Evolutionary conservation across 169 alveolate species (phyloP), one percentile per base, ranked within the genome.

Genomic region (Cryptosporidium parvum): DNA sequence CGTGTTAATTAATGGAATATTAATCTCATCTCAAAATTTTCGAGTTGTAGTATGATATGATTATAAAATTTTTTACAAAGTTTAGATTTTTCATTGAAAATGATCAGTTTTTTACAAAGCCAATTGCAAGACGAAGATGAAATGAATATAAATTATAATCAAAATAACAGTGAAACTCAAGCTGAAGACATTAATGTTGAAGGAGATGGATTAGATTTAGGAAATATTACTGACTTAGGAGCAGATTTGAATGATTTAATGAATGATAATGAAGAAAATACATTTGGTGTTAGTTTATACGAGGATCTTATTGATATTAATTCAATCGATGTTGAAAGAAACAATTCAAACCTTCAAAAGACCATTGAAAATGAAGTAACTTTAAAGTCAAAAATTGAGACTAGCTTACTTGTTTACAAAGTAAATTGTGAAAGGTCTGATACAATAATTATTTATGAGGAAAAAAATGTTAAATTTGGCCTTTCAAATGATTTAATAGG

Each of bases 201-300:
- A 52, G 23, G 37, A 31, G 14, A 26, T 3, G 89, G 62, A n/a
- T 26, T 26, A 1, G 9, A 61, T 9, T 26, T 61, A 9, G 75
- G 10, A 21, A 44, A 29, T 14, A 48, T 29, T 26, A 42, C 48
- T 31, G 72, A 73, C 14, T 26, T 73, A 16, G 58, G 86, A 31
- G 71, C 35, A 45, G 67, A 59, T 10, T 56, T 52, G 70, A 73
- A 37, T 73, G 86, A 73, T 1, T 31, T 56, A 29, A 51, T 73
- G 21, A 62, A 73, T 4, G 86, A 73, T 39, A 52, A 73, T 39
- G 68, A 52, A 12, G 75, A 80, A 37, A 65, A 65, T 14, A 59
- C 89, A n/a, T 80, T 80, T 65, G 89, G 89, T n/a, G 35, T 80
- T 61, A 80, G 89, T 51, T 44, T 80, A 10, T 80, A 80, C 65